These are phyloP conservation scores for Globisporangium paroecandrum DNA, from an alignment of 352 stramenopile genomes.

Conservation along the genomic window DNA sequence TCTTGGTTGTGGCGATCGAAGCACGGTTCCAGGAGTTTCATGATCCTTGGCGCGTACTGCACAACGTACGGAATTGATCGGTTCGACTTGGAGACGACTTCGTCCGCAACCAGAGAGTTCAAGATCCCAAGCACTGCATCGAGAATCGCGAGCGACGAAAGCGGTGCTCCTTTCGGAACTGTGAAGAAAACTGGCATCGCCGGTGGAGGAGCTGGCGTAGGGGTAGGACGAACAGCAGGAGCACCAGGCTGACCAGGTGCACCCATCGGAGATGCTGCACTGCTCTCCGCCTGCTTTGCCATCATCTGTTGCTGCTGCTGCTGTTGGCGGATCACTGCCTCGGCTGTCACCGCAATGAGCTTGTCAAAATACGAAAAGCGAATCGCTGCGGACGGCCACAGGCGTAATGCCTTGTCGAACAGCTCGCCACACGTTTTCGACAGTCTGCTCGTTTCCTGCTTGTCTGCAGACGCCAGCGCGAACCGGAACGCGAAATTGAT, in stretches of 20 bases:
- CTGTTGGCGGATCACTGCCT: slow-evolving; percentile 79
- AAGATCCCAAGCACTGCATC: slow-evolving; percentile 85
- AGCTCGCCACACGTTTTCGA: slow-evolving; percentile 87
- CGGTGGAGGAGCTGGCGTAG: slow-evolving; percentile 21
- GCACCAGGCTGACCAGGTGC: slow-evolving; percentile 17
- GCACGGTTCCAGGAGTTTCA: slow-evolving; percentile 88
- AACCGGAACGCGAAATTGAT: slow-evolving; percentile 92
- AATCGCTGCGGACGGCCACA: slow-evolving; percentile 85
- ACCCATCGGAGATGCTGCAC: neutral
- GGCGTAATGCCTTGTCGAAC: slow-evolving; percentile 80
- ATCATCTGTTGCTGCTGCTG: slow-evolving; percentile 25
- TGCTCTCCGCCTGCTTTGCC: slow-evolving; percentile 15
- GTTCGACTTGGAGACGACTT: slow-evolving; percentile 74
- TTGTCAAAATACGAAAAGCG: slow-evolving; percentile 91
- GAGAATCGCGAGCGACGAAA: slow-evolving; percentile 84
- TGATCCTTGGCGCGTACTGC: slow-evolving; percentile 85
- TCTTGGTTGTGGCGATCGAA: slow-evolving; percentile 83
- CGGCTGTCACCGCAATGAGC: slow-evolving; percentile 85
- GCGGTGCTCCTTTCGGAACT: slow-evolving; percentile 75
- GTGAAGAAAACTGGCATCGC: slow-evolving; percentile 80
- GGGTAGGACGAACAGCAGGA: slow-evolving; percentile 26
- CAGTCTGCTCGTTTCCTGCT: slow-evolving; percentile 83
- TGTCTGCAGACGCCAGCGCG: slow-evolving; percentile 84
- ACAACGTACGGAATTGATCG: slow-evolving; percentile 78
- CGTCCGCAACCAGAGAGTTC: slow-evolving; percentile 74